Evolutionary conservation across 176 grass and related monocot species (phyloP).

Genomic region (Oryza meyeriana): DNA sequence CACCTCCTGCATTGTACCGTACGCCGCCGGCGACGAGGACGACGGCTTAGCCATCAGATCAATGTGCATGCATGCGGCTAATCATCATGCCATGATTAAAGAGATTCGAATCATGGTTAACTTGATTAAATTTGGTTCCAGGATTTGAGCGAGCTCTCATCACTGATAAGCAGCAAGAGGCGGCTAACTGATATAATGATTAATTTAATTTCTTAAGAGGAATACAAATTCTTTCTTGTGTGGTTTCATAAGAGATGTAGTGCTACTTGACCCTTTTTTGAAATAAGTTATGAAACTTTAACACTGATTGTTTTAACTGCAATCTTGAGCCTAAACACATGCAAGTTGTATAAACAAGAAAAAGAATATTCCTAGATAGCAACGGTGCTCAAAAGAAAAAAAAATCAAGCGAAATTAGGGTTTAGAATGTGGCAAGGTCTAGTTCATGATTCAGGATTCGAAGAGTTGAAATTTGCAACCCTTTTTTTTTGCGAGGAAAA

Average conservation of each 20-base stretch:
- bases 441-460: neutral
- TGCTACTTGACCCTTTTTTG: too few species aligned
- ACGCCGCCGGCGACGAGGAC: too few species aligned
- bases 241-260: too few species aligned
- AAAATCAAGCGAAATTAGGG: neutral
- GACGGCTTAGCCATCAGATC: neutral
- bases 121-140: too few species aligned
- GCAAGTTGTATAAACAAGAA: neutral
- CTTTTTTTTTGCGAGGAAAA: neutral
- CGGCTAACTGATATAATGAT: too few species aligned
- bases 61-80: neutral
- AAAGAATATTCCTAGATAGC: neutral
- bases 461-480: neutral
- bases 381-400: neutral
- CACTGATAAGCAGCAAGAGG: too few species aligned
- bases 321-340: neutral
- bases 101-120: neutral
- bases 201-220: too few species aligned
- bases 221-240: too few species aligned
- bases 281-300: neutral
- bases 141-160: too few species aligned
- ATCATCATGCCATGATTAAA: neutral
- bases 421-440: neutral
- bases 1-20: conserved; percentile 56
- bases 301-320: neutral